A percentile compares a stretch with the other conserved stretches of the same genome.
phyloP scores from a whole-genome alignment of 2,329 filamentous ascomycete genomes.

The Alternaria sp. region DNA sequence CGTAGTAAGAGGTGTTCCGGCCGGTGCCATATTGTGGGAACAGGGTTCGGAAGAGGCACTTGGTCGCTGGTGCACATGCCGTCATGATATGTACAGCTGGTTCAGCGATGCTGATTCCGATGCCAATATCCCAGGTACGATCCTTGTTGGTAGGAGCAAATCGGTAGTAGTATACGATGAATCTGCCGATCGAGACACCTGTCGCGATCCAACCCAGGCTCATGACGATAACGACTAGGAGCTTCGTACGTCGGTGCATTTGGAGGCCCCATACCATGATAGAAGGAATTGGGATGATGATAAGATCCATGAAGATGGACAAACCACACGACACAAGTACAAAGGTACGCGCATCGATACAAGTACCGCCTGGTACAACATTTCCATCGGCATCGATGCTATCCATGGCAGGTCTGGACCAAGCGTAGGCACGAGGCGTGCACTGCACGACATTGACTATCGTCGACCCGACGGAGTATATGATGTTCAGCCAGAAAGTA shows the following conservation, averaged over 20 bases:
- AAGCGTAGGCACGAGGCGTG: constrained; percentile 38
- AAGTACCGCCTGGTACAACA: constrained; percentile 36
- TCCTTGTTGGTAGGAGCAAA: constrained; percentile 43
- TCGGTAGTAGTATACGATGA: constrained; percentile 51
- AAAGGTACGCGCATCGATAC: constrained; percentile 43
- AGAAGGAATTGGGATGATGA: constrained; percentile 51
- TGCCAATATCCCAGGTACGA: constrained; percentile 44
- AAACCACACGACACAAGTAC: constrained; percentile 42
- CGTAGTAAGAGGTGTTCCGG: constrained; percentile 18
- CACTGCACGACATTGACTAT: constrained; percentile 47
- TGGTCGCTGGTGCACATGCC: constrained; percentile 60
- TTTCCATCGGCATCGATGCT: constrained; percentile 33
- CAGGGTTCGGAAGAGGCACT: constrained; percentile 52
- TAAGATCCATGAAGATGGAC: constrained; percentile 48
- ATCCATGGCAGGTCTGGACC: constrained; percentile 40
- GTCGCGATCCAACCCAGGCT: constrained; percentile 46
- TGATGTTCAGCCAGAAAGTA: constrained; percentile 45
- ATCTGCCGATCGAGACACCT: constrained; percentile 44
- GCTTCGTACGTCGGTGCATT: constrained; percentile 48
- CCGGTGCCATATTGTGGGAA: constrained; percentile 40
- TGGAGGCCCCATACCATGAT: constrained; percentile 53
- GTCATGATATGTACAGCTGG: constrained; percentile 58
- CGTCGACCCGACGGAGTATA: constrained; percentile 42
- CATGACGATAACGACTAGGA: constrained; percentile 41
- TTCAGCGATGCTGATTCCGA: constrained; percentile 49